phyloP scores from a whole-genome alignment of 208 protist species.

The Leishmania tarentolae region DNA sequence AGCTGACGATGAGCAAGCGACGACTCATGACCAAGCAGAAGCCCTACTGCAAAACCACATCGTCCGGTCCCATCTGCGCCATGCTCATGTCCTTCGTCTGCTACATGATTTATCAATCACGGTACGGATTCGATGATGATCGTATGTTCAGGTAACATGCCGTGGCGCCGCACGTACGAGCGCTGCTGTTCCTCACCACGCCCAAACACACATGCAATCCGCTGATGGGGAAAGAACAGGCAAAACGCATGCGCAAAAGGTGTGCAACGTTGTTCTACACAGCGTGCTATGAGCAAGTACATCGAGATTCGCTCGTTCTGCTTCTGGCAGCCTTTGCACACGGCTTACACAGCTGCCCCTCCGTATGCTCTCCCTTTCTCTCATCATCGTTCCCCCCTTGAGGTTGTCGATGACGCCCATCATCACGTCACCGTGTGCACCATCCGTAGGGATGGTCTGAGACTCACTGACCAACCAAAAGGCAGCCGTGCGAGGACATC shows the following conservation, averaged over 20 bases:
- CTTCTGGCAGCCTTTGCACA: not conserved
- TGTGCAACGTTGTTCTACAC: not conserved
- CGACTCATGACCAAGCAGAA: conserved; percentile 44
- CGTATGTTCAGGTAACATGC: conserved; percentile 17
- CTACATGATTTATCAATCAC: conserved; percentile 33
- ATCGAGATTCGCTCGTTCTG: too few species aligned
- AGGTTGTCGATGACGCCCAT: not conserved
- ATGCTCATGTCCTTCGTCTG: conserved; percentile 47
- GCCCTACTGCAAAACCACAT: conserved; percentile 34
- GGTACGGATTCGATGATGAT: conserved; percentile 26
- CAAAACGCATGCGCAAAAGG: not conserved
- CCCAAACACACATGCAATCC: not conserved
- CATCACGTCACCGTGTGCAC: not conserved
- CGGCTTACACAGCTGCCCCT: not conserved
- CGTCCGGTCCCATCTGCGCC: conserved; percentile 40
- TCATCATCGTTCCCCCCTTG: not conserved
- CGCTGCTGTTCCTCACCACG: not conserved
- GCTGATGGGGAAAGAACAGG: not conserved
- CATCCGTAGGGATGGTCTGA: not conserved
- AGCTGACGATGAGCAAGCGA: conserved; percentile 57
- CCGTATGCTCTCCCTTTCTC: not conserved
- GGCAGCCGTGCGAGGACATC: not conserved
- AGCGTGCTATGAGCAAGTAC: not conserved
- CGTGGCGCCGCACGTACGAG: not conserved
- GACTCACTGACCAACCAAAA: not conserved